These are phyloP conservation scores for Aspergillus sclerotioniger DNA, from an alignment of 495 filamentous ascomycete genomes.

Conservation along the genomic window DNA sequence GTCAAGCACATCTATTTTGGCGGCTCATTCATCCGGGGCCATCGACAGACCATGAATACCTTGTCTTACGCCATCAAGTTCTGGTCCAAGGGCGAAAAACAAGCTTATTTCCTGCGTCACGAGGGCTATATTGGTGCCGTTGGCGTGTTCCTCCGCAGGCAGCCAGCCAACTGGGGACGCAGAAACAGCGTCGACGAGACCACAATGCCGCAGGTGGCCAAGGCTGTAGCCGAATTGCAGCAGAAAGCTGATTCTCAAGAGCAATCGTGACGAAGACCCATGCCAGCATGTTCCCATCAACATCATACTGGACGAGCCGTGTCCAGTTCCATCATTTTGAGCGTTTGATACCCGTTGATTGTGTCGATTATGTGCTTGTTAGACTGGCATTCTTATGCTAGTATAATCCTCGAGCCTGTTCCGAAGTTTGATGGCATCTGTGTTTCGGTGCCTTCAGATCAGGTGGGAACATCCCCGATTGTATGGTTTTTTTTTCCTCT, in stretches of 20 bases:
- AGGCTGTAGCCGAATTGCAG: constrained; percentile 1
- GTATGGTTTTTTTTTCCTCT: neutral
- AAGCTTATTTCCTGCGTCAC: constrained; percentile 93
- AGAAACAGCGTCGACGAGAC: constrained; percentile 66
- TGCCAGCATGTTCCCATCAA: constrained; percentile 5
- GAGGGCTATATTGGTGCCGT: constrained; percentile 97
- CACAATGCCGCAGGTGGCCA: constrained; percentile 24
- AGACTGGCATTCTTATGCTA: constrained; percentile 8
- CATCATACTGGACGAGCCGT: constrained; percentile 1
- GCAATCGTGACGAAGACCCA: neutral
- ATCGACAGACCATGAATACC: constrained; percentile 96
- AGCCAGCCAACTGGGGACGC: constrained; percentile 89
- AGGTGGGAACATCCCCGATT: constrained; percentile 5
- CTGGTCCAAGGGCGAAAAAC: constrained; percentile 91
- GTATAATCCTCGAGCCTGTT: constrained; percentile 7
- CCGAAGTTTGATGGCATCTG: constrained; percentile 3
- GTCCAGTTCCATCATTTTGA: constrained; percentile 7
- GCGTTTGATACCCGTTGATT: constrained; percentile 25
- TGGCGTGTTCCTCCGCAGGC: constrained; percentile 87
- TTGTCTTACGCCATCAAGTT: constrained; percentile 94
- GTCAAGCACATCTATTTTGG: constrained; percentile 96
- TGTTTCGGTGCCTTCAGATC: no score
- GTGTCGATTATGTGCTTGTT: constrained; percentile 14
- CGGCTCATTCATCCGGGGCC: constrained; percentile 93
- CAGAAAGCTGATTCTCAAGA: neutral